Conservation (phyloP, 1,284 basidiomycete genomes). For the Coriolopsis trogii region DNA sequence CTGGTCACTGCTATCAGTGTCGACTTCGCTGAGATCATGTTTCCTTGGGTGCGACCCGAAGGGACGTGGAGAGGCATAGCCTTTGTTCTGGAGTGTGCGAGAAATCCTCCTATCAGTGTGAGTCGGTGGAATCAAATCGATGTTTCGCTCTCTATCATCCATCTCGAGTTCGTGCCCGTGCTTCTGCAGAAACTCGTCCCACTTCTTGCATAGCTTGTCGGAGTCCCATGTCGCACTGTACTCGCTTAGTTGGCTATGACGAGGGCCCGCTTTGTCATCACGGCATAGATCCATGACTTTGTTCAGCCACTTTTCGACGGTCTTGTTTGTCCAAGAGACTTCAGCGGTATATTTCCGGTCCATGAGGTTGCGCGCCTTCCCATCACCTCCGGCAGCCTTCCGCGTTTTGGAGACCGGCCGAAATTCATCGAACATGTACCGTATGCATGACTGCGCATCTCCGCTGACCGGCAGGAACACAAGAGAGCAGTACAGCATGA, state of each 20-base stretch:
- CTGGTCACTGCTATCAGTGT: too few relatives aligned
- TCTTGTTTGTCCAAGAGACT: neutral
- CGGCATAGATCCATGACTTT: neutral
- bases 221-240: neutral
- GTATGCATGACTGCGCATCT: neutral
- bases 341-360: neutral
- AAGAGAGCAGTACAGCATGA: neutral
- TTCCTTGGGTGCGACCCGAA: too few relatives aligned
- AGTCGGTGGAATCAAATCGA: too few relatives aligned
- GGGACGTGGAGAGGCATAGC: too few relatives aligned
- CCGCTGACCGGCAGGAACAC: neutral
- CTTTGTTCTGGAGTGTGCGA: too few relatives aligned
- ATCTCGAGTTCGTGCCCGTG: too few relatives aligned
- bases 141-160: too few relatives aligned
- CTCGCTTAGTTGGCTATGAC: neutral
- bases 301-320: neutral
- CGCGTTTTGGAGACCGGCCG: neutral
- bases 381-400: neutral
- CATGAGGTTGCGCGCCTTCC: neutral
- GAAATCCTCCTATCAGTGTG: too few relatives aligned
- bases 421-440: neutral
- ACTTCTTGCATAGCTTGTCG: too few relatives aligned
- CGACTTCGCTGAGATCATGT: too few relatives aligned
- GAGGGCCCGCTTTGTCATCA: neutral
- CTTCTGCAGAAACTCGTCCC: too few relatives aligned